These are phyloP conservation scores for Cyberlindnera amylophila DNA, from an alignment of 805 yeast species.

Conservation along the genomic window DNA sequence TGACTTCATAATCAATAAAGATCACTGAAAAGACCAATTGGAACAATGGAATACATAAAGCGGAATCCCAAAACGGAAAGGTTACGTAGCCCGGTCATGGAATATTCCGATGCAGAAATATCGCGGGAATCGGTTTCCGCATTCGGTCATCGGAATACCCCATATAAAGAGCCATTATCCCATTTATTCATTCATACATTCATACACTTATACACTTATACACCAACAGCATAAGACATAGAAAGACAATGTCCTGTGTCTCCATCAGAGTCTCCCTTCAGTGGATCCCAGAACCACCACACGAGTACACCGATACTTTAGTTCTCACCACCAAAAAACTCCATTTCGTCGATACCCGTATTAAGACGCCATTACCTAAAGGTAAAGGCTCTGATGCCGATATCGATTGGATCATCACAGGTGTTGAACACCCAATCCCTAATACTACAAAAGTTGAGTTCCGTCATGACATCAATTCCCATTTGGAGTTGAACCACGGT, in stretches of 20 bases:
- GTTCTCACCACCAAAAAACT: conserved; percentile 43
- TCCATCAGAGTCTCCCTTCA: conserved; percentile 49
- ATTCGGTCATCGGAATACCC: background rate
- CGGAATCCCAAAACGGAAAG: conserved; percentile 4
- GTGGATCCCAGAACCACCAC: conserved; percentile 43
- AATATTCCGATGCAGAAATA: background rate
- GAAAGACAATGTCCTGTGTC: conserved; percentile 17
- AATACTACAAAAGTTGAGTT: conserved; percentile 20
- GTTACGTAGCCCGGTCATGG: conserved; percentile 1
- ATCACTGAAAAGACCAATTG: too few species aligned
- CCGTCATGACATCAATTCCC: conserved; percentile 25
- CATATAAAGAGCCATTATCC: too few species aligned
- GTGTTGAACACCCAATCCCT: conserved; percentile 27
- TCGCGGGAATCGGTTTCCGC: conserved; percentile 10
- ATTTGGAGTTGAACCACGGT: conserved; percentile 19
- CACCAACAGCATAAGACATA: background rate
- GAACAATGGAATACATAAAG: too few species aligned
- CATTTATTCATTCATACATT: too few species aligned
- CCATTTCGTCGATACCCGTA: conserved; percentile 46
- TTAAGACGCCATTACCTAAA: conserved; percentile 18
- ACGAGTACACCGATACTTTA: conserved; percentile 45
- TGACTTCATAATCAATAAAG: too few species aligned
- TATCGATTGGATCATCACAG: conserved; percentile 31
- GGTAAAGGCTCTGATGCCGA: conserved; percentile 7
- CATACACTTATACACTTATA: background rate